Percentiles rank a stretch among this genome's conserved stretches.
Conservation (phyloP, 352 stramenopile species). For the Phytophthora citricola region DNA sequence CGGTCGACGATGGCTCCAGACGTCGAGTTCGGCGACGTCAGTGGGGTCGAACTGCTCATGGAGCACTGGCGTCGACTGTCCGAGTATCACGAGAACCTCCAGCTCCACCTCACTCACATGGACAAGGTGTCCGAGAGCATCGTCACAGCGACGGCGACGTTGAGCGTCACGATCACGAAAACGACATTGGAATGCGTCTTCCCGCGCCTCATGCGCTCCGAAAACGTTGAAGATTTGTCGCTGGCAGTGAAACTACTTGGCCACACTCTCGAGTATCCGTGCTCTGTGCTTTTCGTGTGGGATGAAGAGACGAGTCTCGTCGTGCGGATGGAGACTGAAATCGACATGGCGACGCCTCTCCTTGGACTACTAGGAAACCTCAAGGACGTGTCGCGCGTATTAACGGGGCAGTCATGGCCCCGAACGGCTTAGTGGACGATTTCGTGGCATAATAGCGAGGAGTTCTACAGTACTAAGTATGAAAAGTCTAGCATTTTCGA, state of each 20-base stretch:
- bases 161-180: constrained; percentile 44
- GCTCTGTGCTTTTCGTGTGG: constrained; percentile 44
- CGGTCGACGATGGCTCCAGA: constrained; percentile 43
- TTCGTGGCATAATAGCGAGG: neutral
- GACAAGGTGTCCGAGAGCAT: constrained; percentile 40
- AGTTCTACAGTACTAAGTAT: constrained; percentile 3
- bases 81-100: constrained; percentile 41
- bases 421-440: constrained; percentile 21
- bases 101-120: constrained; percentile 45
- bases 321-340: constrained; percentile 31
- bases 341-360: constrained; percentile 38
- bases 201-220: constrained; percentile 41
- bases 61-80: constrained; percentile 51
- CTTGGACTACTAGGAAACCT: constrained; percentile 33
- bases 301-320: constrained; percentile 46
- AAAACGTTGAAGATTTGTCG: constrained; percentile 39
- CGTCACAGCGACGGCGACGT: constrained; percentile 25
- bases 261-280: constrained; percentile 40
- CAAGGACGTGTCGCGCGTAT: constrained; percentile 31
- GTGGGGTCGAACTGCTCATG: constrained; percentile 35
- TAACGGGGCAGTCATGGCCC: constrained; percentile 27
- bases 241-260: constrained; percentile 40
- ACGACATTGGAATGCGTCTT: constrained; percentile 44
- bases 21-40: constrained; percentile 39
- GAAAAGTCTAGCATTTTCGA: constrained; percentile 5